Evolutionary conservation across 345 rosid genomes (phyloP), one percentile per base, ranked within the genome.

Genomic region (Sisymbrium irio): DNA sequence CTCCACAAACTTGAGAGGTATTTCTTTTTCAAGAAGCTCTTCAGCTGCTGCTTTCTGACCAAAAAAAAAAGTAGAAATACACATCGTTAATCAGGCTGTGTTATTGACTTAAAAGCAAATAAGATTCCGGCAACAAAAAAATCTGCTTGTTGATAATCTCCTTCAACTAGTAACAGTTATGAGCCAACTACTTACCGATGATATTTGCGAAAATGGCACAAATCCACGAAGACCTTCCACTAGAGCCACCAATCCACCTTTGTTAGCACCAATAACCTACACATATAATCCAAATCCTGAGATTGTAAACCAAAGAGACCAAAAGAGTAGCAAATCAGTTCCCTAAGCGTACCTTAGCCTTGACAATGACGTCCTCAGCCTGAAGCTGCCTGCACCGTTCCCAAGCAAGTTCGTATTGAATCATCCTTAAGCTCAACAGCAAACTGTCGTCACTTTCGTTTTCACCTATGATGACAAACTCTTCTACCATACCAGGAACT

Each of bases 321-420:
- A 59, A 28, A 67, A 30, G 59, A 50, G 46, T 46, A 64, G 14
- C 71, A 62, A 58, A 11, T 6, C 20, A 50, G 53, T 30, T 42
- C 46, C 28, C 30, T n/a, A 77, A 50, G 71, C 84, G 4, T 67
- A 88, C 97, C 93, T 89, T 88, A 74, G 97, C 98, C 90, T 91
- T 91, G 47, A 94, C 80, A 50, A 81, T 77, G 35, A 85, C 96
- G 82, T 94, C 97, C 86, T 94, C 98, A 78, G 97, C 83, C 76
- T 91, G 98, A 75, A 94, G 98, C 82, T 94, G 98, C 79, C 93
- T 87, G 42, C 98, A 94, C 59, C 97, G 82, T 81, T 92, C 97
- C 99, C 97, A 92, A 45, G 96, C 92, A 81, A 91, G 96, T 66
- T 87, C 92, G 25, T 84, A 87, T 14, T 95, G 99, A 62, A 86